Conservation (phyloP, 179 eudicot genomes). For the Camellia oleifera region DNA sequence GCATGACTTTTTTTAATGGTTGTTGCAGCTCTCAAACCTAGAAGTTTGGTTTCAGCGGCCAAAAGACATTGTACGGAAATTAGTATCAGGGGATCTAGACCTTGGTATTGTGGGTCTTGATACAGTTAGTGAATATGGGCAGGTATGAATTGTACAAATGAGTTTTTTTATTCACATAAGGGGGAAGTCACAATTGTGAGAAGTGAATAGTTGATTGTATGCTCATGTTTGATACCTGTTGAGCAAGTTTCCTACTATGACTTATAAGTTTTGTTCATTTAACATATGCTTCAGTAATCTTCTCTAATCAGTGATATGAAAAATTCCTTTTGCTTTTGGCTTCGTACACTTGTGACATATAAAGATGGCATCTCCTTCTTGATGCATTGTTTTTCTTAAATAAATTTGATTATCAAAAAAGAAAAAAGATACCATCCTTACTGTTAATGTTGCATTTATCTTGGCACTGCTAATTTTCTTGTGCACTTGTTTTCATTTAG, state of each 20-base stretch:
- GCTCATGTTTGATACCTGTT: not conserved
- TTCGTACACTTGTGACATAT: not conserved
- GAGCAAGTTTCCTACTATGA: too few relatives aligned
- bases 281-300: not conserved
- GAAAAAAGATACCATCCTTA: not conserved
- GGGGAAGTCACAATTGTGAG: not conserved
- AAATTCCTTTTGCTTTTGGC: not conserved
- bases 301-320: not conserved
- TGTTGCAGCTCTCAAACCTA: conserved; percentile 69
- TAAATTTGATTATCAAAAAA: not conserved
- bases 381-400: not conserved
- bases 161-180: not conserved
- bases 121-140: conserved; percentile 72
- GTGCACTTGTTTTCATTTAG: not conserved
- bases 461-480: not conserved
- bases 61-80: conserved; percentile 80
- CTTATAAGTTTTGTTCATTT: not conserved
- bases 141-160: conserved; percentile 41
- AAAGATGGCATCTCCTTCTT: not conserved
- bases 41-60: conserved; percentile 99
- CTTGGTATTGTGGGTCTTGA: conserved; percentile 95
- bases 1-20: conserved; percentile 7
- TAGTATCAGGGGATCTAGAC: conserved; percentile 94
- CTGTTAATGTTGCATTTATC: not conserved
- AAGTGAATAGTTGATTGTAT: conserved; percentile 7